Evolutionary conservation across 495 filamentous ascomycete species (phyloP).

Genomic region (Annulohypoxylon moriforme): DNA sequence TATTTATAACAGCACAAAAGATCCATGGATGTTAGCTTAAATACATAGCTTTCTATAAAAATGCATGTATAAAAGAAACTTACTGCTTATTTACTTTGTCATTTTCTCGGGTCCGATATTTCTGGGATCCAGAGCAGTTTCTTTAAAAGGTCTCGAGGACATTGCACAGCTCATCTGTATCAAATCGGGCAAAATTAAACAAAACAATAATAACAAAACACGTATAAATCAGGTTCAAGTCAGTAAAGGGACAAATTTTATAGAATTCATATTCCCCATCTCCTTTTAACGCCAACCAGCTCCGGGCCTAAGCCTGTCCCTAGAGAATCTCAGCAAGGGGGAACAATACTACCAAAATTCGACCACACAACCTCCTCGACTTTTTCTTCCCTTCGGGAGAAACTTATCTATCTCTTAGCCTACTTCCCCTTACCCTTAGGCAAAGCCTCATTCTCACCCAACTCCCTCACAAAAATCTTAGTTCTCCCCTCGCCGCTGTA

Average conservation of each 20-base stretch:
- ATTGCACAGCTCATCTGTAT: no score
- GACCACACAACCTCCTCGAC: background rate
- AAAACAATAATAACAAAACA: background rate
- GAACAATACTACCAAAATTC: constrained; percentile 11
- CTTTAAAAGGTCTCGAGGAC: background rate
- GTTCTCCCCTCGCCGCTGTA: constrained; percentile 74
- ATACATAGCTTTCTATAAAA: background rate
- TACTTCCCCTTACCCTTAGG: constrained; percentile 76
- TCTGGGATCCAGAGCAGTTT: background rate
- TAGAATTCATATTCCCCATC: constrained; percentile 29
- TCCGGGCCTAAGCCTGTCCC: constrained; percentile 28
- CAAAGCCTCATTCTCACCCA: constrained; percentile 88
- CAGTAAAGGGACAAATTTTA: background rate
- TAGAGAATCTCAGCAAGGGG: constrained; percentile 21
- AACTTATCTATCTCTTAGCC: background rate
- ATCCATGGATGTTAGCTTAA: background rate
- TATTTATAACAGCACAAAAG: background rate
- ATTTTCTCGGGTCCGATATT: background rate
- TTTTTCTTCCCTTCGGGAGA: background rate
- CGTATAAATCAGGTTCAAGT: background rate
- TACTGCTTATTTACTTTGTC: background rate
- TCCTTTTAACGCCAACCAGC: constrained; percentile 38
- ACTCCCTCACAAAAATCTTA: constrained; percentile 81
- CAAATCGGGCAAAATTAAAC: background rate
- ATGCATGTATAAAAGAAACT: background rate